Evolutionary conservation across 306 rosid species (phyloP), one percentile per base, ranked within the genome.

Genomic region (Cicer bijugum): DNA sequence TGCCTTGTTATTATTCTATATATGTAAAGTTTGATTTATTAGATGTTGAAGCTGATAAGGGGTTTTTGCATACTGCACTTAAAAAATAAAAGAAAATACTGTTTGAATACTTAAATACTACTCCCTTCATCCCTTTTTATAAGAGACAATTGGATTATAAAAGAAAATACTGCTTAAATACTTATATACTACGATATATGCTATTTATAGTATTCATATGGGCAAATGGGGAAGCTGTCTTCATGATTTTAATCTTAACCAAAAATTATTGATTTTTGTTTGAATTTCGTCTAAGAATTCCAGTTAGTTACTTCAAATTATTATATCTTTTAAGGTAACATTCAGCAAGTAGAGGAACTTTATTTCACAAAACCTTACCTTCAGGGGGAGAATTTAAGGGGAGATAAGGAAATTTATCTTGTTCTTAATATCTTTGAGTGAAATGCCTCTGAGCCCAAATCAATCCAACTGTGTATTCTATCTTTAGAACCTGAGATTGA

Each of bases 31-130:
- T 16, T 60, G 50, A 47, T 74, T 66, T 58, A 43, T 23, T 56
- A 70, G 45, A 75, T 37, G 67, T 75, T 17, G 19, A 70, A 62
- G 37, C 23, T 62, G 67, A 62, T 60, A 44, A 48, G 61, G 45
- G 17, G 50, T 39, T 47, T 38, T 53, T 46, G 39, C 77, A 40
- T 56, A 20, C 56, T 76, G 57, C 60, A 53, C 12, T 45, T 62
- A 37, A 45, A 45, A 69, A 44, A 35, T 40, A 45, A 52, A 60
- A 61, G 23, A 52, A 53, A 9, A 12, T 62, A 12, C 61, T 70
- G 28, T 56, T 39, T 44, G 12, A 16, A 65, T 51, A 51, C 57
- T 51, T 64, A 42, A 11, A 20, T 37, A 61, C 16, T 62, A 28
- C 33, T 28, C 33, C 4, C 4, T 28, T 0, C 33, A 2, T 28